Base-by-base conservation (phyloP, 345 rosid genomes). In the Corchorus capsularis region DNA sequence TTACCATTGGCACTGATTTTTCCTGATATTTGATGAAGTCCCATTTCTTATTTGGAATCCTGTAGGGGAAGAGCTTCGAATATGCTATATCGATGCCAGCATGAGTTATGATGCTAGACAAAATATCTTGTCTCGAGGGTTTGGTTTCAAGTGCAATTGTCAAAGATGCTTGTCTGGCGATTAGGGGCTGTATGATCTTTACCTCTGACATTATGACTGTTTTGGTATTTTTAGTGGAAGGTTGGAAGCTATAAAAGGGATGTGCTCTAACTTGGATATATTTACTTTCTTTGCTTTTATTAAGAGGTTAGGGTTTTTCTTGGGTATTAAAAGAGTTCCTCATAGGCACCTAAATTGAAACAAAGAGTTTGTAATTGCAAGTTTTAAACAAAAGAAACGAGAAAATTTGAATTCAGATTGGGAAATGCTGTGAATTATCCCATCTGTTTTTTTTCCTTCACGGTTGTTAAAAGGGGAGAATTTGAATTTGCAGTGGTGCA, bases 61-160 rank as follows among this genome's bases (percentile, higher is more conserved):
- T 83, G 83, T 83, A 94, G 98, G 88, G 43, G 97, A 94, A 86
- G 97, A 93, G 86, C 94, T 94, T 47, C 85, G 91, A 43, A 93
- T 91, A 54, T 87, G 97, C 81, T 94, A 91, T 68, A 91, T 91
- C 63, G 97, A 93, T 79, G 89, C 92, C 46, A 91, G 98, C 78
- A 84, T 94, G 93, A 87, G 86, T 80, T 85, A 45, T 61, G 84
- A 89, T 74, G 96, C 93, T 45, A 80, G 94, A 15, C 92, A 89
- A 74, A 76, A 80, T 56, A 17, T 92, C 49, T 83, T 92, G 75
- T 82, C 84, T 32, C 82, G 87, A 80, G 97, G 98, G 12, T 94
- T 94, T 80, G 97, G 95, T 65, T 91, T 92, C 71, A 70, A 64
- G 34, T 89, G 94, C 85, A 87, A 79, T 65, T 94, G 97, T 76